These are phyloP conservation scores for Ogataea neopini DNA, from an alignment of 805 yeast species.

Conservation along the genomic window DNA sequence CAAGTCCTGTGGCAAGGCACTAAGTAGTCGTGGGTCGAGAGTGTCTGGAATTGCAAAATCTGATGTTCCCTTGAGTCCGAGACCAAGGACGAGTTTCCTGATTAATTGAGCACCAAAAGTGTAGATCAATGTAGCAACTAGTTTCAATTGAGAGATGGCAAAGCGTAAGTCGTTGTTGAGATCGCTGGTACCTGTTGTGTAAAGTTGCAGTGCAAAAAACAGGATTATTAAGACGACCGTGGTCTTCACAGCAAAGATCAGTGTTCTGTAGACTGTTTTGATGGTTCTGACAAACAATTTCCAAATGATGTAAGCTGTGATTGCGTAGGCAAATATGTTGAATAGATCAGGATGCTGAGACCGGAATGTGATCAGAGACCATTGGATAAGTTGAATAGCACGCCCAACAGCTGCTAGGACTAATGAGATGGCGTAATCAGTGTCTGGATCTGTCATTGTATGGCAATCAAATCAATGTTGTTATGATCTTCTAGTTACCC, in stretches of 20 bases:
- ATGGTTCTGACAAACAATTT: neutral
- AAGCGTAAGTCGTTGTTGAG: neutral
- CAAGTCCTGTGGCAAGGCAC: neutral
- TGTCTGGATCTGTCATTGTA: neutral
- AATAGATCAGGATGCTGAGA: conserved; percentile 3
- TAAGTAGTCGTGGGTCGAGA: neutral
- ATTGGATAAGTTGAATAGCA: neutral
- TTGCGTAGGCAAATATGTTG: neutral
- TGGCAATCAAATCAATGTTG: neutral
- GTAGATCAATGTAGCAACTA: neutral
- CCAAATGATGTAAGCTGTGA: neutral
- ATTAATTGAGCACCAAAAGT: neutral
- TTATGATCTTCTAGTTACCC: neutral
- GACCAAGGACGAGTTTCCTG: conserved; percentile 1
- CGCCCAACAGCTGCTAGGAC: neutral
- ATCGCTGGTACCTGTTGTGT: conserved; percentile 2
- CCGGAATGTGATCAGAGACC: neutral
- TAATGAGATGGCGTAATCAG: conserved; percentile 1
- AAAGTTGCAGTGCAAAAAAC: neutral
- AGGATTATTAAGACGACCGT: neutral
- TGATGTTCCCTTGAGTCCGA: neutral
- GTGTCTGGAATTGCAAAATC: neutral
- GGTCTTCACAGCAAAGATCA: neutral
- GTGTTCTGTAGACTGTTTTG: conserved; percentile 2
- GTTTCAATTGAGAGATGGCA: neutral